These are phyloP conservation scores for Talaromyces sp. DNA, from an alignment of 2,329 filamentous ascomycete species.

Conservation along the genomic window DNA sequence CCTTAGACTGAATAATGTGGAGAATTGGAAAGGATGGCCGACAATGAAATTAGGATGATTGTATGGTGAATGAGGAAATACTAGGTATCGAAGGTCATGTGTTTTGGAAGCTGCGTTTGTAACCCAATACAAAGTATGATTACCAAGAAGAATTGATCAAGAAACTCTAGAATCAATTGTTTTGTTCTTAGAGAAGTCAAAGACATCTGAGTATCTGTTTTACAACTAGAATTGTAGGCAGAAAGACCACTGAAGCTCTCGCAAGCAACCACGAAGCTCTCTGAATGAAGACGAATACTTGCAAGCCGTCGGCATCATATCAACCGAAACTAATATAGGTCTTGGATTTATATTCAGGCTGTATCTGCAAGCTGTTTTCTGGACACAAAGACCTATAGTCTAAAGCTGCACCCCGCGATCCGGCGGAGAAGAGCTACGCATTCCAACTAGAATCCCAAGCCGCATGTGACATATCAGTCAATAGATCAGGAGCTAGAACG, in stretches of 20 bases:
- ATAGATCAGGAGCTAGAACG: background rate
- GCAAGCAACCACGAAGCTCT: background rate
- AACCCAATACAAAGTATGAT: background rate
- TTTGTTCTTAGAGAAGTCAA: background rate
- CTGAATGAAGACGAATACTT: background rate
- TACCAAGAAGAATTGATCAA: background rate
- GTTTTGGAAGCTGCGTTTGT: background rate
- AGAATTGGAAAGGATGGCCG: background rate
- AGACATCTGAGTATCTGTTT: background rate
- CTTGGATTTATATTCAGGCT: background rate
- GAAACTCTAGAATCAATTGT: background rate
- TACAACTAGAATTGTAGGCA: background rate
- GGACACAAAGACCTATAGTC: background rate
- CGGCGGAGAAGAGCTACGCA: background rate
- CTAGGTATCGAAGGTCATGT: background rate
- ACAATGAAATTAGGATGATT: background rate
- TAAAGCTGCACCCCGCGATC: conserved; percentile 1
- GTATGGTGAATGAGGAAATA: background rate
- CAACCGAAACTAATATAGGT: background rate
- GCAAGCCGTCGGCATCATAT: background rate
- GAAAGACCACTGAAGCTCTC: background rate
- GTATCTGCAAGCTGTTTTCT: background rate
- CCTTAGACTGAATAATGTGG: too few species aligned
- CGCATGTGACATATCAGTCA: background rate
- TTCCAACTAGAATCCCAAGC: background rate